These are phyloP conservation scores for Chlorophyllum brunneum DNA, from an alignment of 768 basidiomycete genomes.

Conservation along the genomic window DNA sequence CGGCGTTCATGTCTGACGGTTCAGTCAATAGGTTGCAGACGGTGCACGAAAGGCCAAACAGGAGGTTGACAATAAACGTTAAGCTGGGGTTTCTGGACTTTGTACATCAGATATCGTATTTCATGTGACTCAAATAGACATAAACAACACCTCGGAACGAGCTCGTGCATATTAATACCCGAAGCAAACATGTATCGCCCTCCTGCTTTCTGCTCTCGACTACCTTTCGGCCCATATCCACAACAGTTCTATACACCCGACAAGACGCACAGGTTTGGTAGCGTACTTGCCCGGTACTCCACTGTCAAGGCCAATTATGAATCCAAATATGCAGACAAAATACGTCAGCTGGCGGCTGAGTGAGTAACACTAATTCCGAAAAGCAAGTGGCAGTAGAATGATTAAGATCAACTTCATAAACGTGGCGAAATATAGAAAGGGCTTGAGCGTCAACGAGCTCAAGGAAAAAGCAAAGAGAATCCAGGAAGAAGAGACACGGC, in stretches of 20 bases:
- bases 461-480: conserved; percentile 21
- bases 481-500: conserved; percentile 17
- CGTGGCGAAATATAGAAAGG: conserved; percentile 30
- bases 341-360: conserved; percentile 50
- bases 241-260: background rate
- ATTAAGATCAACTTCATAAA: conserved; percentile 18
- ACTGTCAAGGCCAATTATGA: conserved; percentile 15
- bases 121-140: background rate
- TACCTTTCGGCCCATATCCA: no score
- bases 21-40: conserved; percentile 25
- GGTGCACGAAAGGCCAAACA: conserved; percentile 33
- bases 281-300: background rate
- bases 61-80: background rate
- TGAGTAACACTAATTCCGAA: conserved; percentile 19
- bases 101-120: background rate
- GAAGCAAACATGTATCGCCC: background rate
- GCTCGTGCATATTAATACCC: no score
- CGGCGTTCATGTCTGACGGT: background rate
- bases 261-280: background rate
- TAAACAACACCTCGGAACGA: background rate
- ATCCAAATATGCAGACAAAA: conserved; percentile 66
- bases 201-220: background rate
- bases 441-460: conserved; percentile 31
- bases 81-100: no score
- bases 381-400: conserved; percentile 16